These are phyloP conservation scores for Halteria grandinella DNA, from an alignment of 73 alveolate genomes.

Conservation along the genomic window DNA sequence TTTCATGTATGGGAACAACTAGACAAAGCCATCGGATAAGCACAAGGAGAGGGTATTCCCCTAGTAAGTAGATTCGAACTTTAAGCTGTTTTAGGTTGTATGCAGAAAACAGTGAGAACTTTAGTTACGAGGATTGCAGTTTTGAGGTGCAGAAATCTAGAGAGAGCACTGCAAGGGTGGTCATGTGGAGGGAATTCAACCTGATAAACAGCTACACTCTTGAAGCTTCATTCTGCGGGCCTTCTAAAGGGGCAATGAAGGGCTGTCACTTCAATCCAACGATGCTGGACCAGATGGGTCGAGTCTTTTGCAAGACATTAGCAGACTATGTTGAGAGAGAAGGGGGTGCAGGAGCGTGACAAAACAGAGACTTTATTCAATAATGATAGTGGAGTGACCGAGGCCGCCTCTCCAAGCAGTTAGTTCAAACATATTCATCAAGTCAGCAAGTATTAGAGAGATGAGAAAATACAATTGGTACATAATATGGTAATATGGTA, in stretches of 20 bases:
- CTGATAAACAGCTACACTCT: slow-evolving; percentile 27
- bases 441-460: no score
- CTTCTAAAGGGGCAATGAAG: slow-evolving; percentile 30
- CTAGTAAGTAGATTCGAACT: no score
- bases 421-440: no score
- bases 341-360: no score
- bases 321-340: slow-evolving; percentile 41
- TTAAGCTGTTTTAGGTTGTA: no score
- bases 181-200: slow-evolving; percentile 53
- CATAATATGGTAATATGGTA: no score
- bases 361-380: no score
- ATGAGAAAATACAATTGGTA: no score
- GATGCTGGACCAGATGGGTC: slow-evolving; percentile 12
- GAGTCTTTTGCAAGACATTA: slow-evolving; percentile 24
- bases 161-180: slow-evolving; percentile 54
- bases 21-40: not conserved
- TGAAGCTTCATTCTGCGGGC: slow-evolving; percentile 49
- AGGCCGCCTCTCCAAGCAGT: no score
- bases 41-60: slow-evolving; percentile 53
- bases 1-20: slow-evolving; percentile 62
- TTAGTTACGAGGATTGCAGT: slow-evolving; percentile 51
- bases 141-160: slow-evolving; percentile 41
- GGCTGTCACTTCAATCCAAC: slow-evolving; percentile 30
- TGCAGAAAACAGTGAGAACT: slow-evolving; percentile 6
- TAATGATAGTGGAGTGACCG: no score